Conservation (phyloP, 2,329 filamentous ascomycete species). For the Dactylellina haptotyla region DNA sequence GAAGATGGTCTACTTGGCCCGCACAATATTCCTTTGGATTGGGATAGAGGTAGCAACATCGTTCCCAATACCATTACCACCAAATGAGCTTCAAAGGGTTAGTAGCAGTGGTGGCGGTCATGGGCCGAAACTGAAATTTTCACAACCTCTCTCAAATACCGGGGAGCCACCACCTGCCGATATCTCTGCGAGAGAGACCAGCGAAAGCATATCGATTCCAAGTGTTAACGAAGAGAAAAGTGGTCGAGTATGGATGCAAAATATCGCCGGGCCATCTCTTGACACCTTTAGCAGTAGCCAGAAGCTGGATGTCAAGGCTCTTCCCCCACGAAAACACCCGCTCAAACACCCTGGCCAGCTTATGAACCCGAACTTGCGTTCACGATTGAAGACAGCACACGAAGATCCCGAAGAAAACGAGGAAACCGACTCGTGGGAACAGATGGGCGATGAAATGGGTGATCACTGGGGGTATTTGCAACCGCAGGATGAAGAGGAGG, state of each 20-base stretch:
- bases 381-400: slow-evolving; percentile 7
- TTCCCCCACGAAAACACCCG: not conserved
- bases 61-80: slow-evolving; percentile 9
- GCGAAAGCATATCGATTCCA: slow-evolving; percentile 4
- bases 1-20: slow-evolving; percentile 1
- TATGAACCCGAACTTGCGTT: not conserved
- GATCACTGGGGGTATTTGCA: no score
- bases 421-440: not conserved
- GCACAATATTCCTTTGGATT: not conserved
- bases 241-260: slow-evolving; percentile 12
- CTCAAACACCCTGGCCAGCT: not conserved
- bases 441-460: not conserved
- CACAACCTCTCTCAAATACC: not conserved
- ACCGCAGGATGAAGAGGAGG: not conserved
- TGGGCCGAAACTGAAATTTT: not conserved
- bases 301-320: not conserved
- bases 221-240: slow-evolving; percentile 19
- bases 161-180: not conserved
- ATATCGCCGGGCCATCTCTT: slow-evolving; percentile 10
- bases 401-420: slow-evolving; percentile 8
- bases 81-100: not conserved
- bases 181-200: not conserved
- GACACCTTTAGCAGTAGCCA: slow-evolving; percentile 1
- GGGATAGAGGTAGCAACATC: not conserved
- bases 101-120: not conserved